phyloP scores from a whole-genome alignment of 1,139 yeast genomes.

The Hanseniaspora sp. region DNA sequence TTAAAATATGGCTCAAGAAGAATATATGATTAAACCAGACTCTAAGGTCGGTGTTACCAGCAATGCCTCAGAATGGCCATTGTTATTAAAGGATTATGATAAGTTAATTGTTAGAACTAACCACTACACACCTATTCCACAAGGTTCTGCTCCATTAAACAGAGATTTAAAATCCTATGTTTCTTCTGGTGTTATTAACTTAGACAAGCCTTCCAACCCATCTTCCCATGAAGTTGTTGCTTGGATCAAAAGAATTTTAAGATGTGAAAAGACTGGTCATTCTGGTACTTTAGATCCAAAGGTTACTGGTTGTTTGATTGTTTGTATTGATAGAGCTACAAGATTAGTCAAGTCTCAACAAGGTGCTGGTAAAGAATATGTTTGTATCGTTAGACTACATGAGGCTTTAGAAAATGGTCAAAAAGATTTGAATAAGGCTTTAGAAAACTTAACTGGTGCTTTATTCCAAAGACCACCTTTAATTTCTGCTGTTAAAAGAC shows the following conservation, averaged over 20 bases:
- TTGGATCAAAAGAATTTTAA: constrained; percentile 91
- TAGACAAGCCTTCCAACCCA: constrained; percentile 96
- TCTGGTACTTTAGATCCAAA: constrained; percentile 98
- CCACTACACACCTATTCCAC: constrained; percentile 92
- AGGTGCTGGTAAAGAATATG: constrained; percentile 99
- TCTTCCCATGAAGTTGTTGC: constrained; percentile 98
- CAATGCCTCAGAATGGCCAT: constrained; percentile 92
- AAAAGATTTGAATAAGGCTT: constrained; percentile 74
- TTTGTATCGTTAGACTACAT: constrained; percentile 90
- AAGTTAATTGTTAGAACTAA: constrained; percentile 89
- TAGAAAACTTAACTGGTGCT: constrained; percentile 96
- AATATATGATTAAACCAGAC: constrained; percentile 82
- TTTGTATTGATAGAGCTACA: constrained; percentile 95
- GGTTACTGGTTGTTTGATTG: constrained; percentile 95
- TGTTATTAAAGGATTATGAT: constrained; percentile 85
- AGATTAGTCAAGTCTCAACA: constrained; percentile 96
- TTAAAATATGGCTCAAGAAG: constrained; percentile 41
- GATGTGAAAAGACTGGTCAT: constrained; percentile 96
- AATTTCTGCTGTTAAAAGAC: constrained; percentile 97
- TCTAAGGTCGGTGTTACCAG: constrained; percentile 54
- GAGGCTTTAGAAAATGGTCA: constrained; percentile 75
- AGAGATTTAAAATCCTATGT: constrained; percentile 85
- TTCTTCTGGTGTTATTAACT: constrained; percentile 89
- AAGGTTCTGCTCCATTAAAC: constrained; percentile 88
- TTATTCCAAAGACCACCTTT: constrained; percentile 98